Base-by-base conservation (phyloP, 2,329 filamentous ascomycete genomes). In the Chaetomium strumarium region DNA sequence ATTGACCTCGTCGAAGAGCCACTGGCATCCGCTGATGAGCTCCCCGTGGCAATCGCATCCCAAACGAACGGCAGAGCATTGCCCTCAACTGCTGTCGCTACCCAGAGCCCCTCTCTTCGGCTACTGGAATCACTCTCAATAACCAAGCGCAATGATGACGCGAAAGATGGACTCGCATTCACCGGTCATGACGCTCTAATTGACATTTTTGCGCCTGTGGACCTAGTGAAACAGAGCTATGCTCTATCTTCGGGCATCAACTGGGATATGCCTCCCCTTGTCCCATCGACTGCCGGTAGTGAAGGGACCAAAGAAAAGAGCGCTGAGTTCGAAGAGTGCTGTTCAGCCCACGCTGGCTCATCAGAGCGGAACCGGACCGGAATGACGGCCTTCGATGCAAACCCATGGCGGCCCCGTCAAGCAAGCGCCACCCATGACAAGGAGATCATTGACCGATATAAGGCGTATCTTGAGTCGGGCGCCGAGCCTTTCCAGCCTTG, bases 221-320 rank as follows among this genome's bases (percentile, higher is more conserved):
- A 36, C 1, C 40, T 29, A 7, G 24, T 20, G 4, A 38, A 20
- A 20, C n/a, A 20, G 7, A 29, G 8, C 11, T 34, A 38, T 24
- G 8, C 13, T 19, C 10, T 36, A 17, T 17, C 5, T 11, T 13
- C 36, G 4, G 39, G 8, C 4, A 42, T 52, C 31, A 19, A n/a
- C 13, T 55, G 53, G 53, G 10, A 17, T 2, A 55, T 55, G 49
- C 12, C 44, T 13, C 5, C 52, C 9, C 49, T 52, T 9, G 46
- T 52, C 20, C 53, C 49, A 2, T 10, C 19, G 6, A 29, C 45
- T 7, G 3, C 10, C 4, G 37, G 30, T 6, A 3, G 5, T n/a
- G 34, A 13, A 36, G 17, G 11, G 5, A 1, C 10, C 30, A n/a
- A 11, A 17, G 17, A 20, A 14, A 20, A 7, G 5, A 17, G 6